phyloP scores from a whole-genome alignment of 768 basidiomycete species.

The Fomitopsis serialis region DNA sequence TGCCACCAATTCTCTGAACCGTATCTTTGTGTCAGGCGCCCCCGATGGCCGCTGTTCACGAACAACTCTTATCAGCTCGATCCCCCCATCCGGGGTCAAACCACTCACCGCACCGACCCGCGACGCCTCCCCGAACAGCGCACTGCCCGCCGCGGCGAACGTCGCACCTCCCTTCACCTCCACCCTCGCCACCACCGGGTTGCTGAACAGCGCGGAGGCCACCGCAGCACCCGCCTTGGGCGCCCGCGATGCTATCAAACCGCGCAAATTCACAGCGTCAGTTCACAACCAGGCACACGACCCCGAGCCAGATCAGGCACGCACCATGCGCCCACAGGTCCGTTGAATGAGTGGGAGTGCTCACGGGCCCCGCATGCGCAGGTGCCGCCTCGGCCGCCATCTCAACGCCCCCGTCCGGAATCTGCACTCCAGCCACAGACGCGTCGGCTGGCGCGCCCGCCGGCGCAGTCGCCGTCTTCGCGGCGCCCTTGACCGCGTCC shows the following conservation, averaged over 20 bases:
- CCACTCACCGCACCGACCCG: conserved; percentile 1
- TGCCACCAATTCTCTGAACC: conserved; percentile 51
- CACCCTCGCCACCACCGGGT: background rate
- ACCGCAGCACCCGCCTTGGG: background rate
- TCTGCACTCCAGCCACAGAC: too few relatives aligned
- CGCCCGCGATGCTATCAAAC: background rate
- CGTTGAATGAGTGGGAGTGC: background rate
- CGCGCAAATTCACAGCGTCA: conserved; percentile 1
- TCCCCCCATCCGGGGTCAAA: too few relatives aligned
- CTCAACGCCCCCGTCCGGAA: too few relatives aligned
- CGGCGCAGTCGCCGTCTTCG: background rate
- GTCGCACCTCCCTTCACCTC: background rate
- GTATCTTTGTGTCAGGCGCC: conserved; percentile 9
- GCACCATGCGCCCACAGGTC: conserved; percentile 2
- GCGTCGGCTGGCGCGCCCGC: background rate
- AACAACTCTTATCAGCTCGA: background rate
- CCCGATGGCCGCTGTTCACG: background rate
- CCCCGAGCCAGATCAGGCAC: background rate
- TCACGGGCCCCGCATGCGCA: background rate
- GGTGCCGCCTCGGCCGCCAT: background rate
- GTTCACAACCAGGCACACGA: background rate
- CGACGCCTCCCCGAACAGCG: conserved; percentile 32
- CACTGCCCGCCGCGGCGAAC: conserved; percentile 31
- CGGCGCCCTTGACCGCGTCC: conserved; percentile 33
- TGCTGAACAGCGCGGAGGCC: conserved; percentile 16